Evolutionary conservation across 2,329 filamentous ascomycete genomes (phyloP), one percentile per base, ranked within the genome.

Genomic region (Penicillium nordicum): DNA sequence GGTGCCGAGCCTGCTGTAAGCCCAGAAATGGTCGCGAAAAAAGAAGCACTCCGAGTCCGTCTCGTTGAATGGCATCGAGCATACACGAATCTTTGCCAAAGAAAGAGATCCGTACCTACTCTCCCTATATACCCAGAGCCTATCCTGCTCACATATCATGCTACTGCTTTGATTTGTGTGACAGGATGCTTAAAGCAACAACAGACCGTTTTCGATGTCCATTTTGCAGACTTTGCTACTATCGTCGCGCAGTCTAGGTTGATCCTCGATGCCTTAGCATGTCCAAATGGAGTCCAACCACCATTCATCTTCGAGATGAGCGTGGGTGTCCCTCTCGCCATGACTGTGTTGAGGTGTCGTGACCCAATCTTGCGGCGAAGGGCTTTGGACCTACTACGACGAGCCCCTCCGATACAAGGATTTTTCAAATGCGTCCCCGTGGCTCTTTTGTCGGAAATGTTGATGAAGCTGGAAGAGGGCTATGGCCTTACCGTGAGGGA

Each of bases 281-380:
- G 36, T 4, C 55, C 57, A 48, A 49, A 57, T 42, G 57, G 57
- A 7, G 30, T 37, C 4, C 59, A 60, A 27, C 57, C 63, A 4
- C 61, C 63, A n/a, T 68, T 68, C 29, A 64, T 52, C 7, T 67
- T 68, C 29, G 66, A 67, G n/a, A 53, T 60, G 45, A 62, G 64
- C 1, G 57, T 63, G 18, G 64, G 61, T 4, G 43, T 62, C 4
- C 60, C 64, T 4, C 46, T 71, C n/a, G 65, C 60, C 30, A 36
- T 65, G 14, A 65, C 63, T 8, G 55, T 50, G 9, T 37, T 64
- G 25, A 69, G 64, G 46, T 71, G 68, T 38, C 66, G 69, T n/a
- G 46, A 61, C 16, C 61, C 61, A 29, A 12, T 1, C 1, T 25
- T 68, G n/a, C 60, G 69, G 8, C 61, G 65, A 25, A 45, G 53